phyloP scores from a whole-genome alignment of 2,329 filamentous ascomycete species.

The Parastagonospora avenae region DNA sequence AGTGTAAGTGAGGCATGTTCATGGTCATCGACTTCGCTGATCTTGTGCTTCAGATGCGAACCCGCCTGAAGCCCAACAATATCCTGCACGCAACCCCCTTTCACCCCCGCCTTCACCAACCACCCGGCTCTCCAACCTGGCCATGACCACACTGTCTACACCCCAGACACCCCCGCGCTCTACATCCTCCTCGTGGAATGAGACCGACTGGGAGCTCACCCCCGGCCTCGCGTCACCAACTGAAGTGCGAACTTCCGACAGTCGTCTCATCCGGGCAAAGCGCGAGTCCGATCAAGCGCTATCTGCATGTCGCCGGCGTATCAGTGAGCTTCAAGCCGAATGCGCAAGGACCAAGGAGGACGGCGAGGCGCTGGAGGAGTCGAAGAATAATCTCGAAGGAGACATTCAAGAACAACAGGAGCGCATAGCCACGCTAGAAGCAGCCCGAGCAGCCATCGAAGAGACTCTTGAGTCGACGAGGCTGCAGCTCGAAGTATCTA shows the following conservation, averaged over 20 bases:
- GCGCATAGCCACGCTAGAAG: constrained; percentile 35
- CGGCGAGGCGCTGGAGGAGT: constrained; percentile 19
- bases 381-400: constrained; percentile 27
- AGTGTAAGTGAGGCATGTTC: constrained; percentile 30
- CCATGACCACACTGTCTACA: constrained; percentile 14
- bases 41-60: constrained; percentile 25
- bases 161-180: constrained; percentile 33
- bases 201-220: constrained; percentile 25
- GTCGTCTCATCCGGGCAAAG: constrained; percentile 44
- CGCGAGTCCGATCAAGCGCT: constrained; percentile 45
- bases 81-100: constrained; percentile 28
- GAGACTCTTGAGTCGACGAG: constrained; percentile 28
- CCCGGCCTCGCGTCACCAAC: constrained; percentile 18
- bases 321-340: constrained; percentile 39
- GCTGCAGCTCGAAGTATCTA: constrained; percentile 23
- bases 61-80: constrained; percentile 23
- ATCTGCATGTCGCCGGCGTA: constrained; percentile 41
- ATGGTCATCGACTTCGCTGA: constrained; percentile 12
- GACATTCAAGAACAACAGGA: constrained; percentile 36
- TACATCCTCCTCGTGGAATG: constrained; percentile 29
- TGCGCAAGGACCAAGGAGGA: constrained; percentile 34
- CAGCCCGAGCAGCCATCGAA: constrained; percentile 28
- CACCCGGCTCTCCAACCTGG: constrained; percentile 21
- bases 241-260: constrained; percentile 40
- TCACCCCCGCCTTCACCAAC: constrained; percentile 44